Evolutionary conservation across 2,329 filamentous ascomycete species (phyloP).

Genomic region (Xylariaceae sp.): DNA sequence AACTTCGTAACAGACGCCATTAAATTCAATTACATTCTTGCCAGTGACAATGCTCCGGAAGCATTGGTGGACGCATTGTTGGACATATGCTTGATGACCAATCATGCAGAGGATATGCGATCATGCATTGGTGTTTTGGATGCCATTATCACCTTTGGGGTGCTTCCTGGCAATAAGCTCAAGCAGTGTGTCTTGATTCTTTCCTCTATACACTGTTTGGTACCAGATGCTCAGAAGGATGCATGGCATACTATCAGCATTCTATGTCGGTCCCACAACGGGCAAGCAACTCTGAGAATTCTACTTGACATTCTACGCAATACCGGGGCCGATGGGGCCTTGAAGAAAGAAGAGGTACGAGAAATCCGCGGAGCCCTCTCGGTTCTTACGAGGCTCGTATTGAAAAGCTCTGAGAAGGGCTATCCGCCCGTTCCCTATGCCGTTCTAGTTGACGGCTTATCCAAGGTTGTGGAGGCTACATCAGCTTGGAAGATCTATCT

Average conservation of each 20-base stretch:
- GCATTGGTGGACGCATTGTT: constrained; percentile 60
- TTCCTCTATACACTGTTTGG: constrained; percentile 66
- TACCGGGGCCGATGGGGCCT: constrained; percentile 42
- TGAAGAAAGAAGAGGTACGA: constrained; percentile 49
- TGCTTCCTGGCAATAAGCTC: constrained; percentile 60
- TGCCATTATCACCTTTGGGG: constrained; percentile 66
- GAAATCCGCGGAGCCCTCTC: constrained; percentile 60
- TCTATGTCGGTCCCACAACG: constrained; percentile 69
- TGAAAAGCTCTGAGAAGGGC: constrained; percentile 54
- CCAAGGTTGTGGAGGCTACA: constrained; percentile 45
- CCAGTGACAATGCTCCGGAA: constrained; percentile 58
- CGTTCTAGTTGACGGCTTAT: constrained; percentile 54
- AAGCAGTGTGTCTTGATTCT: constrained; percentile 65
- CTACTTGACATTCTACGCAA: constrained; percentile 59
- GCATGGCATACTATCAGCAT: constrained; percentile 69
- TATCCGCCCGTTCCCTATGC: constrained; percentile 58
- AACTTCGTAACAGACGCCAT: constrained; percentile 62
- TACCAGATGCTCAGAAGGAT: constrained; percentile 55
- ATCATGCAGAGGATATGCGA: constrained; percentile 58
- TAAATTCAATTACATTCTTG: constrained; percentile 70
- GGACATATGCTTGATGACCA: constrained; percentile 65
- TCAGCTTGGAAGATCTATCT: constrained; percentile 44
- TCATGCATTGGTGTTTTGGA: constrained; percentile 66
- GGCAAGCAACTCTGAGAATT: constrained; percentile 62
- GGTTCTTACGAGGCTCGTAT: constrained; percentile 59